These are phyloP conservation scores for Erysimum cheiri DNA, from an alignment of 441 rosid genomes.

Conservation along the genomic window DNA sequence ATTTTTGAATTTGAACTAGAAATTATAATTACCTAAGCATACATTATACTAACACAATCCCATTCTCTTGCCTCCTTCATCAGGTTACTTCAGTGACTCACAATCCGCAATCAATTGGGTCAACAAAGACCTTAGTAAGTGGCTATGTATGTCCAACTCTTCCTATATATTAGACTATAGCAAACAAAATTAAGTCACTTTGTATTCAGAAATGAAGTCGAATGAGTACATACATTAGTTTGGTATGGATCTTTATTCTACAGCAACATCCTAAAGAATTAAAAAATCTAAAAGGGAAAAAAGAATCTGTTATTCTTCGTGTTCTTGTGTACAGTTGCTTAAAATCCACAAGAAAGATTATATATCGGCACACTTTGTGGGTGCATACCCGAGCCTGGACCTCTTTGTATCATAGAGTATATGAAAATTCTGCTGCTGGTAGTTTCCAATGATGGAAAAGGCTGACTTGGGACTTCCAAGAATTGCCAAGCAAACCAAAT, in stretches of 20 bases:
- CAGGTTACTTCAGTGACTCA: too few relatives aligned
- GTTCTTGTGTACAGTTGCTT: conserved; percentile 41
- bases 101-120: background rate
- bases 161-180: background rate
- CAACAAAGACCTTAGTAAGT: background rate
- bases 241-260: conserved; percentile 7
- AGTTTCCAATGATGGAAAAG: conserved; percentile 86
- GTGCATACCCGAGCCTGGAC: conserved; percentile 88
- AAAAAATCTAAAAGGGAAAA: background rate
- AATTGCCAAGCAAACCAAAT: conserved; percentile 80
- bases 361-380: conserved; percentile 75
- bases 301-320: conserved; percentile 30
- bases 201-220: conserved; percentile 13
- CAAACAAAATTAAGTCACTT: conserved; percentile 20
- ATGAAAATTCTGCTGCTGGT: conserved; percentile 97
- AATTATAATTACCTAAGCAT: too few relatives aligned
- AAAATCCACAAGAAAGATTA: conserved; percentile 32
- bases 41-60: too few relatives aligned
- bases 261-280: conserved; percentile 35
- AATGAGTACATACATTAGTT: conserved; percentile 35
- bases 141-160: background rate
- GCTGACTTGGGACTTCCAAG: conserved; percentile 81
- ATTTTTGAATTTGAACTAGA: too few relatives aligned
- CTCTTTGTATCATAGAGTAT: conserved; percentile 81
- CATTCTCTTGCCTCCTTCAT: too few relatives aligned